Evolutionary conservation across 768 basidiomycete genomes (phyloP).

Genomic region (Leccinum boreale): DNA sequence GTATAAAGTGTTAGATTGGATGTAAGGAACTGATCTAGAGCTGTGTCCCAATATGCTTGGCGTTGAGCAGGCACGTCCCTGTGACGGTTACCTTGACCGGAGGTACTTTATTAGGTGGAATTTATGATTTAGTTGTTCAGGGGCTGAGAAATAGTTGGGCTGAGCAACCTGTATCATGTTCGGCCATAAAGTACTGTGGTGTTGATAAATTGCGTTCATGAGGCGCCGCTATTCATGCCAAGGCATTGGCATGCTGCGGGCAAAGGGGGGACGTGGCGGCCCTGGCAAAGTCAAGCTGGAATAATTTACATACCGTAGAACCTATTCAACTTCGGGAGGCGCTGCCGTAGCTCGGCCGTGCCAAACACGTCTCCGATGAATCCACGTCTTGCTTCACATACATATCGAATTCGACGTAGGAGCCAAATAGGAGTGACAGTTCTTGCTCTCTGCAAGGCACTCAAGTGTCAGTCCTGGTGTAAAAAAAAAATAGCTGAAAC

Average conservation of each 20-base stretch:
- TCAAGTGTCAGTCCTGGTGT: neutral
- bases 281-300: neutral
- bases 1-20: neutral
- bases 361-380: neutral
- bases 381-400: neutral
- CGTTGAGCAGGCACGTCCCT: neutral
- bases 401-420: neutral
- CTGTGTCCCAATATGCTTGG: neutral
- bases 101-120: neutral
- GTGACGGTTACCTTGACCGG: neutral
- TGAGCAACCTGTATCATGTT: neutral
- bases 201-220: neutral
- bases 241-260: neutral
- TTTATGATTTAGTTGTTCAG: neutral
- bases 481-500: neutral
- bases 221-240: neutral
- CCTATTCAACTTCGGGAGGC: neutral
- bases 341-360: neutral
- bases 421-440: neutral
- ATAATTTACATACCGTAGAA: neutral
- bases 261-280: neutral
- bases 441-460: neutral
- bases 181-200: neutral
- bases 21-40: neutral
- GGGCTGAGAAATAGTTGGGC: neutral